Evolutionary conservation across 352 stramenopile genomes (phyloP).

Genomic region (Sclerospora graminicola): DNA sequence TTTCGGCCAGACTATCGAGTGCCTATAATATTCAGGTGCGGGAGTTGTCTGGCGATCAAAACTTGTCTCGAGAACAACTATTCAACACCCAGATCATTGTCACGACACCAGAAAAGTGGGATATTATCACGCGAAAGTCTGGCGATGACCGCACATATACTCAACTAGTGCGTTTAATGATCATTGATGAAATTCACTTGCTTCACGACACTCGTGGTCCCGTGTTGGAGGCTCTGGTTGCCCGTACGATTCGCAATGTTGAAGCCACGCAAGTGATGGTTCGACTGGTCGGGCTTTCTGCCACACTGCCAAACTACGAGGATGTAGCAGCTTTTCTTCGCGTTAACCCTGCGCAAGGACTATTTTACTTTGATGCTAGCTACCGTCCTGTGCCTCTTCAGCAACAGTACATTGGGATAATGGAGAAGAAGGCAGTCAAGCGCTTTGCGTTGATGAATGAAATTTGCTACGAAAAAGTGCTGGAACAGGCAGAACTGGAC

Average conservation of each 20-base stretch:
- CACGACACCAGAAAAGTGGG: slow-evolving; percentile 99
- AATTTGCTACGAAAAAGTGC: slow-evolving; percentile 99
- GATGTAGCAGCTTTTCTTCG: slow-evolving; percentile 98
- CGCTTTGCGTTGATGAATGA: slow-evolving; percentile 99
- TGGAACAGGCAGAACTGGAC: slow-evolving; percentile 88
- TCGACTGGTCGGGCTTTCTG: slow-evolving; percentile 95
- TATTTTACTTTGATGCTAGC: slow-evolving; percentile 99
- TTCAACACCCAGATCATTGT: slow-evolving; percentile 99
- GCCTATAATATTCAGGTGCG: slow-evolving; percentile 93
- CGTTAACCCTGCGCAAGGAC: slow-evolving; percentile 93
- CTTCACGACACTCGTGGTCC: slow-evolving; percentile 97
- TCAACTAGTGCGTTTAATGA: slow-evolving; percentile 96
- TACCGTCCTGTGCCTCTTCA: slow-evolving; percentile 98
- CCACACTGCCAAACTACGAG: slow-evolving; percentile 98
- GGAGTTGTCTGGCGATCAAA: slow-evolving; percentile 98
- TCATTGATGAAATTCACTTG: slow-evolving; percentile 99
- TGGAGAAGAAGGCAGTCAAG: slow-evolving; percentile 98
- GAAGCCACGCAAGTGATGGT: slow-evolving; percentile 96
- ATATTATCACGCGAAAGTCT: slow-evolving; percentile 99
- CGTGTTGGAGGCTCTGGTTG: slow-evolving; percentile 97
- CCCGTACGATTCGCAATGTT: slow-evolving; percentile 95
- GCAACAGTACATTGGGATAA: slow-evolving; percentile 99
- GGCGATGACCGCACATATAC: slow-evolving; percentile 96
- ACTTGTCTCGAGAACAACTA: slow-evolving; percentile 95
- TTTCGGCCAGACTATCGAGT: slow-evolving; percentile 87